phyloP scores from a whole-genome alignment of 805 yeast species.

The Schizosaccharomyces osmophilus region DNA sequence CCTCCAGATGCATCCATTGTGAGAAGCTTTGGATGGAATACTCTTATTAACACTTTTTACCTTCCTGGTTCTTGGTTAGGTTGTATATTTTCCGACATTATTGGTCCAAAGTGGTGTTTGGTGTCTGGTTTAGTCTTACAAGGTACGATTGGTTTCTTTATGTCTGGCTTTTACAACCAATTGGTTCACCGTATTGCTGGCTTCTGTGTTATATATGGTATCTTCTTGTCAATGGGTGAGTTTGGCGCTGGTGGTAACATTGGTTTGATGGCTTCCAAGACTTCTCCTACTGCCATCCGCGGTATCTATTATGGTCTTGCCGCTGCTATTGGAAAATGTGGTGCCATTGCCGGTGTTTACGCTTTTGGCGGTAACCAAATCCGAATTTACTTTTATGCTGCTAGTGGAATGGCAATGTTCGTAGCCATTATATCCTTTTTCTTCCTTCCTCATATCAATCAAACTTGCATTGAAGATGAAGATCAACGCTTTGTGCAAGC shows the following conservation, averaged over 20 bases:
- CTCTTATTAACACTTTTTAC: conserved; percentile 66
- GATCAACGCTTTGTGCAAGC: conserved; percentile 17
- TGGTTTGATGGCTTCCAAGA: conserved; percentile 69
- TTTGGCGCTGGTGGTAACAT: conserved; percentile 77
- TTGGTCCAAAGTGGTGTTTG: conserved; percentile 75
- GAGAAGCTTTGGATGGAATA: conserved; percentile 76
- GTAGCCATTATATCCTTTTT: conserved; percentile 27
- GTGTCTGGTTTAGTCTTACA: conserved; percentile 45
- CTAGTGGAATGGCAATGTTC: not conserved
- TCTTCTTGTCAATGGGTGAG: conserved; percentile 70
- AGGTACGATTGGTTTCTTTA: conserved; percentile 54
- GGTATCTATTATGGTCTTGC: conserved; percentile 80
- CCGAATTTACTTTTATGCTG: not conserved
- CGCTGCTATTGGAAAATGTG: conserved; percentile 77
- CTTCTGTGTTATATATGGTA: conserved; percentile 69
- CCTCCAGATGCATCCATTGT: conserved; percentile 36
- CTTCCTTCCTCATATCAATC: conserved; percentile 59
- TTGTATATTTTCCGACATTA: conserved; percentile 57
- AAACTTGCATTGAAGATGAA: conserved; percentile 56
- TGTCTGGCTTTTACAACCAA: conserved; percentile 44
- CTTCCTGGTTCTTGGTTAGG: conserved; percentile 78
- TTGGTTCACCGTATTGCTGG: conserved; percentile 44
- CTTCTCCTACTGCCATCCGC: conserved; percentile 65
- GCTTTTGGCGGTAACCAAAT: conserved; percentile 27
- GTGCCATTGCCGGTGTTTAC: conserved; percentile 79